Evolutionary conservation across 495 filamentous ascomycete genomes (phyloP).

Genomic region (Annulohypoxylon moriforme): DNA sequence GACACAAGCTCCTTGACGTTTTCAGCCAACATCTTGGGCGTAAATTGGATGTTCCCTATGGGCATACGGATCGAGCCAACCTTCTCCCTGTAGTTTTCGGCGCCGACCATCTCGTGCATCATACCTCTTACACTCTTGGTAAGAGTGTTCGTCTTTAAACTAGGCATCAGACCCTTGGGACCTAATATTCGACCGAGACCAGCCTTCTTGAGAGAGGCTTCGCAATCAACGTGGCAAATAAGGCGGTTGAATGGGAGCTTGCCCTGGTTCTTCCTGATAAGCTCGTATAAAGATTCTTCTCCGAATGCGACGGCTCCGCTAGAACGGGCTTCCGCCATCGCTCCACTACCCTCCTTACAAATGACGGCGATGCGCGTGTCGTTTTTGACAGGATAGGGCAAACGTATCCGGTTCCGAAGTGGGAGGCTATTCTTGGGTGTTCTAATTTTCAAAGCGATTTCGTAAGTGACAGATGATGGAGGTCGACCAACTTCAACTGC

Average conservation of each 20-base stretch:
- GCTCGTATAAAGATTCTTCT: constrained; percentile 84
- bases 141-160: constrained; percentile 84
- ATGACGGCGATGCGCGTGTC: constrained; percentile 88
- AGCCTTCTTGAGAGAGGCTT: constrained; percentile 78
- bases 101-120: constrained; percentile 83
- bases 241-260: constrained; percentile 87
- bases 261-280: constrained; percentile 66
- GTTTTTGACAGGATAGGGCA: constrained; percentile 89
- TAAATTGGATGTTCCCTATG: constrained; percentile 90
- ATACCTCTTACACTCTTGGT: constrained; percentile 77
- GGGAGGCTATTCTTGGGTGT: constrained; percentile 84
- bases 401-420: constrained; percentile 84
- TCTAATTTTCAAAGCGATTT: constrained; percentile 81
- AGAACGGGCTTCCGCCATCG: constrained; percentile 73
- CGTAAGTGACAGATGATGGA: constrained; percentile 82
- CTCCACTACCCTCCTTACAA: constrained; percentile 77
- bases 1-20: constrained; percentile 85
- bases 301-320: constrained; percentile 86
- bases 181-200: constrained; percentile 83
- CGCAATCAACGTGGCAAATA: constrained; percentile 83
- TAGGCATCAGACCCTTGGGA: constrained; percentile 92
- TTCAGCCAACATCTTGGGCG: constrained; percentile 82
- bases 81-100: constrained; percentile 86
- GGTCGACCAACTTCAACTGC: constrained; percentile 90
- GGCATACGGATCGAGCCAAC: constrained; percentile 86